Evolutionary conservation across 352 stramenopile genomes (phyloP), one percentile per base, ranked within the genome.

Genomic region (Pythium coloratum): DNA sequence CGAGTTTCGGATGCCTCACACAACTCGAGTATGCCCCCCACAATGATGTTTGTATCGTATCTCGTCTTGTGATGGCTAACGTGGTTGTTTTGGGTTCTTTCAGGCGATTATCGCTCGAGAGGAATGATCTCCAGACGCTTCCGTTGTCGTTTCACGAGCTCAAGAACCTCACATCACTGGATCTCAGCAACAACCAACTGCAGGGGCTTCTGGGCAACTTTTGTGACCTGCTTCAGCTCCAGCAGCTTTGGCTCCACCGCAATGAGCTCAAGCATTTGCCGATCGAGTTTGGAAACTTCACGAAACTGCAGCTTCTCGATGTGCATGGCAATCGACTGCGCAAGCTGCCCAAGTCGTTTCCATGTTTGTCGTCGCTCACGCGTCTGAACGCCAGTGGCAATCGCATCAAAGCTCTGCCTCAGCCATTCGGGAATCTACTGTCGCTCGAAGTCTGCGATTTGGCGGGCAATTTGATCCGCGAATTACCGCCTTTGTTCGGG

Each of bases 81-180:
- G 20, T 69, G 3, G 20, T 24, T 64, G 33, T 51, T 34, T 12
- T 40, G 42, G 62, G 12, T 40, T n/a, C 32, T 46, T 62, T 5
- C 56, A 89, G 80, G 67, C 71, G 73, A 10, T 49, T 89, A 7
- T 86, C 78, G 18, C 73, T 89, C 5, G 71, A 81, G 26, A 59
- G 72, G 0, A 89, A 89, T 55, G 61, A 86, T 64, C 57, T 89
- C 0, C 76, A 86, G 64, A 71, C 75, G 33, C 71, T 89, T 10
- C 81, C 81, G 20, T 66, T 89, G 24, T 89, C 81, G 10, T 86
- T 89, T 44, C 68, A 79, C 28, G 71, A 84, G 30, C 70, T 89
- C 5, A 40, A 62, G 30, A 68, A 58, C 4, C 69, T 89, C 1
- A 66, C 63, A 7, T 63, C 67, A 12, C 66, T 87, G 0, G 75